Base-by-base conservation (phyloP, 768 basidiomycete species). In the Auricularia auricula-judae region DNA sequence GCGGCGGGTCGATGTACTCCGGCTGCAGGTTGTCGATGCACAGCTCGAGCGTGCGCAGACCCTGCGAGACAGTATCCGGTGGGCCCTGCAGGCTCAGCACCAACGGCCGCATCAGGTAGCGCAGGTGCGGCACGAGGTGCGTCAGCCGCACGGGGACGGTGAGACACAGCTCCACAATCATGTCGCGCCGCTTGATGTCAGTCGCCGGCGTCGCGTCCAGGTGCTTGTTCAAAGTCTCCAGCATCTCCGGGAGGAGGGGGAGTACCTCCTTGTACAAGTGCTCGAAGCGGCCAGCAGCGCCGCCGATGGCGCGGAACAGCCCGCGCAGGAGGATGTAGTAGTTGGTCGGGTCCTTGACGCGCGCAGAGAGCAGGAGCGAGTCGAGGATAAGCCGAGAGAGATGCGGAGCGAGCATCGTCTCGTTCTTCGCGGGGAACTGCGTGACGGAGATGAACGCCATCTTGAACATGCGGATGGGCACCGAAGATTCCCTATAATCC, bases 21-120 rank as follows among this genome's bases (percentile, higher is more conserved):
- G 93, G 93, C 0, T 93, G 97, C 34, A 99, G 82, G 72, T 98
- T 99, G 78, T 99, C 97, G 71, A 98, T 96, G 76, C 96, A 98
- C n/a, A 99, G 81, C 74, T 99, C 97, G 65, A 99, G 83, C 0
- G 97, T 99, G 4, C 97, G 85, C 33, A 99, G 78, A 56, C 97
- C 97, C 77, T 99, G 97, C 29, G 93, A 88, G 63, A 98, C 89
- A 58, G 97, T 84, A 63, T 99, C 97, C 4, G 87, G 84, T 44
- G 84, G 85, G 43, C 94, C 94, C 62, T 88, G 85, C 62, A 99
- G 78, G 7, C 97, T 94, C 61, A 95, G 80, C 2, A 95, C 93
- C 35, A 99, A 81, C 0, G 97, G 97, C 68, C 93, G 90, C 95
- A 98, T 98, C 64, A 99, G 81, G 71, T 98, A 95, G 16, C 87